A percentile compares a stretch with the other conserved stretches of the same genome.
These are phyloP conservation scores for Tetraselmis striata DNA, from an alignment of 139 green algal species.

Conservation along the genomic window DNA sequence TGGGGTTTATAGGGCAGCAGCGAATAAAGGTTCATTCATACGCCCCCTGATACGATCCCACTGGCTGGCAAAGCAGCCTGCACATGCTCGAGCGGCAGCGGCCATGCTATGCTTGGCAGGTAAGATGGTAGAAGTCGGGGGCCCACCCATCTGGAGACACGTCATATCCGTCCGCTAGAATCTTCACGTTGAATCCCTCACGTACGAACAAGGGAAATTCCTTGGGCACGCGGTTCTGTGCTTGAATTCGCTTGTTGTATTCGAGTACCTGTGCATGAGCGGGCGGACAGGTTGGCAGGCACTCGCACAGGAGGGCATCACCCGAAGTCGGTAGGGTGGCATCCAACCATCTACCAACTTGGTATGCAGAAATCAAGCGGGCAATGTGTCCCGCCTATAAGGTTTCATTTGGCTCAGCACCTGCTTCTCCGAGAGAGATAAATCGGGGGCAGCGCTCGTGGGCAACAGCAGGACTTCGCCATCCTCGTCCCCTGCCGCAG, in stretches of 20 bases:
- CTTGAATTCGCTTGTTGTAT: conserved; percentile 76
- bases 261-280: conserved; percentile 48
- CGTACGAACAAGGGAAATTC: conserved; percentile 84
- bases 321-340: not conserved
- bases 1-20: conserved; percentile 20
- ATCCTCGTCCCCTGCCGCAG: not conserved
- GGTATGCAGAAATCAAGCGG: not conserved
- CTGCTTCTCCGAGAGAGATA: not conserved
- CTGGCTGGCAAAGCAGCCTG: not conserved
- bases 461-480: not conserved
- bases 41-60: no score
- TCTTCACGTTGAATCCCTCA: conserved; percentile 83
- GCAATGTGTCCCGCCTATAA: no score
- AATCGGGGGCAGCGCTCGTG: not conserved
- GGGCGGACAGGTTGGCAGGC: not conserved
- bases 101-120: no score
- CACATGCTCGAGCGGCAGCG: not conserved
- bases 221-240: conserved; percentile 65
- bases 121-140: not conserved
- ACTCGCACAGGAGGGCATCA: not conserved
- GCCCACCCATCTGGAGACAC: conserved; percentile 33
- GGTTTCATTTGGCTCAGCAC: no score
- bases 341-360: not conserved
- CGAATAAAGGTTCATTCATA: no score
- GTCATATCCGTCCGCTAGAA: conserved; percentile 53